A percentile compares a stretch with the other conserved stretches of the same genome.
phyloP scores from a whole-genome alignment of 345 rosid genomes.

The Streptanthus diversifolius region DNA sequence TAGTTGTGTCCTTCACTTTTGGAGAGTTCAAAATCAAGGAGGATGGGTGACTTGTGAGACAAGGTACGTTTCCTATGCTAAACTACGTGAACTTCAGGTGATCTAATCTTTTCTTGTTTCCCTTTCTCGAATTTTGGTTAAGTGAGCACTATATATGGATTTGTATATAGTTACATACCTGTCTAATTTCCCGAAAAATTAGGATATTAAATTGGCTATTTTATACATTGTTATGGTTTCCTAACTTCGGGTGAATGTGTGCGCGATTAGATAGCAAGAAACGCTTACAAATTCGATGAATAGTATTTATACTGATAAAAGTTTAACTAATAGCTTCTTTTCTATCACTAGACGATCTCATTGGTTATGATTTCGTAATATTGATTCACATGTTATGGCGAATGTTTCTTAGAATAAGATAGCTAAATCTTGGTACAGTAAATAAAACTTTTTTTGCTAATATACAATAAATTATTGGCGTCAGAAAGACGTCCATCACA shows the following conservation, averaged over 20 bases:
- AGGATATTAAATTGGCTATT: background rate
- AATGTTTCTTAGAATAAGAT: background rate
- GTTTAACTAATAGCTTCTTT: background rate
- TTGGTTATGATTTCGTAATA: background rate
- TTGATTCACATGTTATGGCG: background rate
- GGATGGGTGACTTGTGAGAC: conserved; percentile 24
- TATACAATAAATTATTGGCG: background rate
- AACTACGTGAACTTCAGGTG: conserved; percentile 17
- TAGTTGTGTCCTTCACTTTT: conserved; percentile 12
- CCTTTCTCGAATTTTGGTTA: background rate
- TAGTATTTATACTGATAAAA: background rate
- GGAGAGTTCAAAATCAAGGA: conserved; percentile 6
- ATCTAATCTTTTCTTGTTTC: conserved; percentile 14
- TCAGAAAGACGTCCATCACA: background rate
- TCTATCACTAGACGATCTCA: background rate
- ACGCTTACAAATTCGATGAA: background rate
- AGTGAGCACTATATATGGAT: background rate
- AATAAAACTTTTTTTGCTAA: background rate
- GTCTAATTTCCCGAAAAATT: background rate
- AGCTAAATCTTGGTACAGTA: background rate
- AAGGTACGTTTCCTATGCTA: conserved; percentile 17
- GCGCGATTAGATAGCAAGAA: background rate
- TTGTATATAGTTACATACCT: background rate
- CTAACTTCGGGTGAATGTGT: background rate
- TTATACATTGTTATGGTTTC: background rate